phyloP scores from a whole-genome alignment of 139 green algal species.

The Haematococcus lacustris region DNA sequence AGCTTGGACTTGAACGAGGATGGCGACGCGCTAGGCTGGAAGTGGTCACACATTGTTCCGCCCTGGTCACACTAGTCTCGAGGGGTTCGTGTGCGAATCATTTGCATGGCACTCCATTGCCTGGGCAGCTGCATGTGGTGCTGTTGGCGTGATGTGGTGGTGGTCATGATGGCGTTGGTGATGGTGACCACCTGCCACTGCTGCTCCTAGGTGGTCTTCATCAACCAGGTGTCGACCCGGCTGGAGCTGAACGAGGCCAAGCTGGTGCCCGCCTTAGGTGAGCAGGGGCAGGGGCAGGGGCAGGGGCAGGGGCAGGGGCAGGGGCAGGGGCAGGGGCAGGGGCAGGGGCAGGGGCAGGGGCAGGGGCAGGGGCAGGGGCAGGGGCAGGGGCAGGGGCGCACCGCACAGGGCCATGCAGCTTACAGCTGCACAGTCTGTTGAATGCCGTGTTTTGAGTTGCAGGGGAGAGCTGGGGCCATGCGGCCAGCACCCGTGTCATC shows the following conservation, averaged over 20 bases:
- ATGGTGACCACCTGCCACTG: background rate
- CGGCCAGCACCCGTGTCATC: constrained; percentile 46
- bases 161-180: background rate
- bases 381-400: background rate
- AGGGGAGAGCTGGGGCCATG: constrained; percentile 82
- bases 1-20: too few relatives aligned
- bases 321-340: background rate
- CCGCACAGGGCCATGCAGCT: background rate
- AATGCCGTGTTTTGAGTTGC: background rate
- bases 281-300: background rate
- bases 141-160: background rate
- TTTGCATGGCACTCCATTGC: background rate
- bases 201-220: constrained; percentile 59
- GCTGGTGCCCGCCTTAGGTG: constrained; percentile 59
- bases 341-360: background rate
- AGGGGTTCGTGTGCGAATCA: background rate
- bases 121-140: background rate
- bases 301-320: background rate
- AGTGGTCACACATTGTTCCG: too few relatives aligned
- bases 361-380: background rate
- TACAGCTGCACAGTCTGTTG: background rate
- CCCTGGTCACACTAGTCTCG: background rate
- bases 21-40: too few relatives aligned
- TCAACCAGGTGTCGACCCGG: constrained; percentile 83
- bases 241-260: constrained; percentile 30